phyloP scores from a whole-genome alignment of 495 filamentous ascomycete species.

The Glarea lozoyensis region DNA sequence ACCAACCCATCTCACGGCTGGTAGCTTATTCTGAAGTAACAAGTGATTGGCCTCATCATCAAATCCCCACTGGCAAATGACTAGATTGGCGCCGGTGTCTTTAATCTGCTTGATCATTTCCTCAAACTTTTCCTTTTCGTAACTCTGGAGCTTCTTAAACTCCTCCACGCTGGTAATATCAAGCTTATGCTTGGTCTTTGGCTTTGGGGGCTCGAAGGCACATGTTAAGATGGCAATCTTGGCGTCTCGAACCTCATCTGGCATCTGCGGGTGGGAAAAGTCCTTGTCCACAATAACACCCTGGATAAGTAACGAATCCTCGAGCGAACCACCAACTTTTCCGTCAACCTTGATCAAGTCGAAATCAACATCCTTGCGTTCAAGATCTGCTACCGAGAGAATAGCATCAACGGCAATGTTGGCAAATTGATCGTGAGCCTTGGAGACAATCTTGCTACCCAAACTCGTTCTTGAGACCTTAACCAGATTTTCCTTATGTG shows the following conservation, averaged over 20 bases:
- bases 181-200: constrained; percentile 99
- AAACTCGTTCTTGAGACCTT: constrained; percentile 94
- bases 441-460: constrained; percentile 98
- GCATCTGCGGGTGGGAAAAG: constrained; percentile 99
- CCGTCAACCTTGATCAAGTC: constrained; percentile 99
- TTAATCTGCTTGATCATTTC: constrained; percentile 99
- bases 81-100: constrained; percentile 91
- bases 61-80: constrained; percentile 99
- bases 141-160: constrained; percentile 91
- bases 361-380: constrained; percentile 96
- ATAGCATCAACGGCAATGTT: constrained; percentile 96
- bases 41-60: constrained; percentile 98
- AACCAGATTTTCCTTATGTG: constrained; percentile 72
- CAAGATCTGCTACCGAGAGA: constrained; percentile 89
- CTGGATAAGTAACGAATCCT: constrained; percentile 90
- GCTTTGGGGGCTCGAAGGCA: constrained; percentile 98
- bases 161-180: constrained; percentile 97
- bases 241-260: constrained; percentile 82
- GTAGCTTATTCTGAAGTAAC: constrained; percentile 88
- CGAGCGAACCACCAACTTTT: constrained; percentile 92
- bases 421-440: constrained; percentile 96
- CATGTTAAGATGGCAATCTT: constrained; percentile 97
- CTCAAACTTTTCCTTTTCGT: constrained; percentile 90
- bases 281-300: constrained; percentile 99
- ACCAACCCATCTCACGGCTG: constrained; percentile 95